Percentiles rank a stretch among this genome's conserved stretches.
phyloP scores from a whole-genome alignment of 1,284 basidiomycete genomes.

The Abortiporus biennis region DNA sequence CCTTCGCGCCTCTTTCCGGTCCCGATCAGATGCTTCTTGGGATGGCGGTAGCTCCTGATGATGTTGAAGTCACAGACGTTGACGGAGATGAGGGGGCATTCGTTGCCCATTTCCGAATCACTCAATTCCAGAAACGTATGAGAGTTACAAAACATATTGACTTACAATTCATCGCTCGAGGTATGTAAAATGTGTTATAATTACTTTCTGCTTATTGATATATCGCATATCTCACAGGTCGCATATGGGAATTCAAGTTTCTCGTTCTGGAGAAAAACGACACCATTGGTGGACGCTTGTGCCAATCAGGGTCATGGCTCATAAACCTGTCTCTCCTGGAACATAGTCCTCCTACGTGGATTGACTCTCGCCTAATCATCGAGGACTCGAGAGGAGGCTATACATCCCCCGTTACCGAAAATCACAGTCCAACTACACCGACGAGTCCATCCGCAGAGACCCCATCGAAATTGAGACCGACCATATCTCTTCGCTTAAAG shows the following conservation, averaged over 20 bases:
- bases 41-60: constrained; percentile 41
- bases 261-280: constrained; percentile 27
- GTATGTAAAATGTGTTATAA: constrained; percentile 28
- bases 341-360: constrained; percentile 51
- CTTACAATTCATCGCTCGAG: constrained; percentile 64
- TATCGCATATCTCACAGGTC: constrained; percentile 39
- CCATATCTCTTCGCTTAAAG: constrained; percentile 37
- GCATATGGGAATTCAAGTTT: constrained; percentile 59
- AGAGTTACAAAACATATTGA: constrained; percentile 46
- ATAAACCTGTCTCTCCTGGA: constrained; percentile 47
- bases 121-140: constrained; percentile 66
- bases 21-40: constrained; percentile 56
- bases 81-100: constrained; percentile 45
- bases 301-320: constrained; percentile 45
- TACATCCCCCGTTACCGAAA: constrained; percentile 9
- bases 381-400: constrained; percentile 25
- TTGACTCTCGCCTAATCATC: constrained; percentile 54
- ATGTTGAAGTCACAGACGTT: constrained; percentile 43
- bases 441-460: constrained; percentile 4
- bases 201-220: constrained; percentile 1
- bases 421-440: neutral
- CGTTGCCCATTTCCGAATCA: constrained; percentile 44
- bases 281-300: constrained; percentile 11
- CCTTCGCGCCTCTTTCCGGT: constrained; percentile 42
- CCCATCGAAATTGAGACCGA: constrained; percentile 32